phyloP scores from a whole-genome alignment of 2,329 filamentous ascomycete genomes.

The Dothidotthia symphoricarpi region DNA sequence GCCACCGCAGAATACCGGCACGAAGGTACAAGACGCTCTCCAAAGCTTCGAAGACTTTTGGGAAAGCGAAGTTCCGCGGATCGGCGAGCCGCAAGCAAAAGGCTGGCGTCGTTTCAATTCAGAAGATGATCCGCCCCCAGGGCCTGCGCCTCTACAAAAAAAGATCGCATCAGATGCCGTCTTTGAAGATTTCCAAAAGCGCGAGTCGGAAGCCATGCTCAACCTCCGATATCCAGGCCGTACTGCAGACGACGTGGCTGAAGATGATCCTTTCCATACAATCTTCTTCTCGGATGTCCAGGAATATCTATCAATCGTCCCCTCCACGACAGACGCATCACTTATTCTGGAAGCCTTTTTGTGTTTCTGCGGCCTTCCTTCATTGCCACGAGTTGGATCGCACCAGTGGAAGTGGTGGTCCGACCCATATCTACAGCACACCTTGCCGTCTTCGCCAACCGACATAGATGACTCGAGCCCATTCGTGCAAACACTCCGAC shows the following conservation, averaged over 20 bases:
- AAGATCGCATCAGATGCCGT: conserved; percentile 9
- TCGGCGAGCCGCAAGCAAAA: conserved; percentile 69
- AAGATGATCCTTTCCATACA: conserved; percentile 80
- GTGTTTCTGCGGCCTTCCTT: conserved; percentile 51
- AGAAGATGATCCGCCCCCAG: conserved; percentile 13
- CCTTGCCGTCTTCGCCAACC: background rate
- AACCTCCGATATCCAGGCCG: conserved; percentile 64
- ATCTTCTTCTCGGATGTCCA: conserved; percentile 77
- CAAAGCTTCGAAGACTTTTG: conserved; percentile 69
- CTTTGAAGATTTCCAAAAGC: conserved; percentile 31
- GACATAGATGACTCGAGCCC: conserved; percentile 8
- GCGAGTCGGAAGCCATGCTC: conserved; percentile 55
- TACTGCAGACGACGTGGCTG: conserved; percentile 69
- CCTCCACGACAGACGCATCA: conserved; percentile 39
- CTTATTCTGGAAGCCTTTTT: conserved; percentile 66
- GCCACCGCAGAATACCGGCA: conserved; percentile 50
- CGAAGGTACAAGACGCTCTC: background rate
- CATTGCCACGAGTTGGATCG: conserved; percentile 37
- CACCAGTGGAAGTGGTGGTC: conserved; percentile 42
- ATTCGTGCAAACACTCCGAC: conserved; percentile 6
- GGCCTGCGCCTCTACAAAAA: conserved; percentile 3
- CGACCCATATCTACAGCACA: conserved; percentile 56
- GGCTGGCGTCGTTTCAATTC: conserved; percentile 64
- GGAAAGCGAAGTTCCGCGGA: conserved; percentile 76
- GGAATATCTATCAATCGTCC: conserved; percentile 55